Base-by-base conservation (phyloP, 1,284 basidiomycete species). In the Melampsora americana region DNA sequence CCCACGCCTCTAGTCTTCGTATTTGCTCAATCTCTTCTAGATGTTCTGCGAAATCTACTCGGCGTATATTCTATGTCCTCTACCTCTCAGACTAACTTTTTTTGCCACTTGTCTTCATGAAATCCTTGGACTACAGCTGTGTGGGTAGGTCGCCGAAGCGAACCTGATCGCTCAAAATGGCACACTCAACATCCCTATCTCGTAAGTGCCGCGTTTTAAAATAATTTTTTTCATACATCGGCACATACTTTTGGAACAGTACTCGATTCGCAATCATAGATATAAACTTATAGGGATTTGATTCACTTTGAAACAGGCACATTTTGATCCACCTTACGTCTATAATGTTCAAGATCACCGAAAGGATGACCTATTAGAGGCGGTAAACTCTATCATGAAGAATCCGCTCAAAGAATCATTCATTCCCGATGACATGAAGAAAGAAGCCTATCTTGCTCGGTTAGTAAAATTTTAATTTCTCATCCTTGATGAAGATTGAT, bases 281-380 rank as follows among this genome's bases (percentile, higher is more conserved):
- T 42, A 1, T 1, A 42, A 12, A 42, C 11, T 42, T 12, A 42
- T 42, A 11, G 39, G 39, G 39, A 5, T 42, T 42, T 35, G 35
- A 16, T 46, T 56, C 56, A 9, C 30, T 28, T 20, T 42, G 18
- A 14, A 42, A 42, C 18, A 62, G 60, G 60, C 60, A 5, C 23
- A 62, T 35, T 62, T 62, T 62, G 60, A 62, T 35, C 60, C 60
- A 62, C 60, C 60, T 30, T 62, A 62, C 28, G 60, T 62, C 26
- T 62, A 62, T 35, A 62, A 62, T 35, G 60, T 62, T 1, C 60
- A 62, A 20, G 60, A 62, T 35, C 60, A 62, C 16, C 26, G 32
- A 20, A 28, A 62, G 18, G 60, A 62, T 2, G 60, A 62, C 60
- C 18, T 62, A 4, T 20, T 62, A 9, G 32, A 28, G 6, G 26